phyloP scores from a whole-genome alignment of 148 eudicot species.

The Simmondsia chinensis region DNA sequence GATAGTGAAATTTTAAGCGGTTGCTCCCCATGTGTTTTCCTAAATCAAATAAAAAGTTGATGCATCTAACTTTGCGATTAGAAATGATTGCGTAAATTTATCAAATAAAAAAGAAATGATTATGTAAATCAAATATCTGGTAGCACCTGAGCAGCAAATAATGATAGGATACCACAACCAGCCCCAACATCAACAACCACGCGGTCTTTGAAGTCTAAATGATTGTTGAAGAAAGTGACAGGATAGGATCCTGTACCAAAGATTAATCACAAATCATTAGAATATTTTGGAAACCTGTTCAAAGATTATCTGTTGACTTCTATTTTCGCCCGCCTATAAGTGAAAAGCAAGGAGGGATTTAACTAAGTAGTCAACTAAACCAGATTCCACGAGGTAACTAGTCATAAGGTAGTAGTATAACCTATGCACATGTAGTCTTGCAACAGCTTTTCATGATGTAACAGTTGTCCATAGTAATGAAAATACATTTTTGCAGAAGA shows the following conservation, averaged over 20 bases:
- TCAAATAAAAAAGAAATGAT: no score
- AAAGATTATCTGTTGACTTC: no score
- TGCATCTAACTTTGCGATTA: no score
- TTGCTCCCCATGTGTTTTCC: no score
- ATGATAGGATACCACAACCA: constrained; percentile 91
- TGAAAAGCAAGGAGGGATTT: no score
- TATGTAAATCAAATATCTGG: not conserved
- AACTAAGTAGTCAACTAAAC: no score
- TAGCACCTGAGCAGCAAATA: constrained; percentile 99
- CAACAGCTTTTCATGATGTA: constrained; percentile 97
- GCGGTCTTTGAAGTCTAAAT: constrained; percentile 70
- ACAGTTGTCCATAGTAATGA: constrained; percentile 89
- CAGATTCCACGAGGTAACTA: no score
- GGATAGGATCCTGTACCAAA: constrained; percentile 72
- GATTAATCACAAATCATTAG: not conserved
- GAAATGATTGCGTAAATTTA: no score
- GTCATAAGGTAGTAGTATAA: constrained; percentile 16
- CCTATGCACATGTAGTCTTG: constrained; percentile 99
- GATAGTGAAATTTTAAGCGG: no score
- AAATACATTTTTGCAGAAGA: constrained; percentile 97
- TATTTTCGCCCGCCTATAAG: no score
- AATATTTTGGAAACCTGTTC: no score
- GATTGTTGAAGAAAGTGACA: constrained; percentile 89
- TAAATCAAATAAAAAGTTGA: no score
- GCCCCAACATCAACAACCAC: constrained; percentile 99